Percentiles rank a stretch among this genome's conserved stretches.
Conservation (phyloP, 2,329 filamentous ascomycete genomes). For the Elsinoe batatas region DNA sequence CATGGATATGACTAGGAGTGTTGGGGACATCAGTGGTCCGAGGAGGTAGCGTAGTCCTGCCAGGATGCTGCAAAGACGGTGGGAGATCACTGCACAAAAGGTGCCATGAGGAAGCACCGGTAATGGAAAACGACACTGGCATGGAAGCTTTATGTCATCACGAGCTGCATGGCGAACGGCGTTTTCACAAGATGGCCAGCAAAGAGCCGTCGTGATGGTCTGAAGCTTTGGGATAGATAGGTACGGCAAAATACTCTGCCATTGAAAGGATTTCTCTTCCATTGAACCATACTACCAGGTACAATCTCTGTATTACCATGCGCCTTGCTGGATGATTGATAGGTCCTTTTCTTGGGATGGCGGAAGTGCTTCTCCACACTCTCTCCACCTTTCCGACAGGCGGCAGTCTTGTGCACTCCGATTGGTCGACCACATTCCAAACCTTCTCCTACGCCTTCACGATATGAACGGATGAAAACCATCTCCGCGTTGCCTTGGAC, state of each 20-base stretch:
- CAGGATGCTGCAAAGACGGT: too few species aligned
- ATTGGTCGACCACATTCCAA: background rate
- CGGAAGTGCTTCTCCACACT: background rate
- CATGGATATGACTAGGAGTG: constrained; percentile 8
- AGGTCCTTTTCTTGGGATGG: background rate
- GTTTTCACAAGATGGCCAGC: background rate
- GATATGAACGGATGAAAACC: background rate
- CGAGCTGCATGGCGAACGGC: background rate
- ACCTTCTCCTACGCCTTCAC: background rate
- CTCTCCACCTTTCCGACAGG: background rate
- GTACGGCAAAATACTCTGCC: background rate
- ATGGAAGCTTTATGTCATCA: background rate
- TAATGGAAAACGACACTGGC: background rate
- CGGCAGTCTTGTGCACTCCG: background rate
- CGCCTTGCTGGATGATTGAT: too few species aligned
- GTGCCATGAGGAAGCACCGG: too few species aligned
- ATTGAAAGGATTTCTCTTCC: background rate
- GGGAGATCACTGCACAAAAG: too few species aligned
- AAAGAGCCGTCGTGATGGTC: background rate
- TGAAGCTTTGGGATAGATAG: background rate
- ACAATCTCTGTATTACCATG: too few species aligned
- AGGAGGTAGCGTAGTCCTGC: background rate
- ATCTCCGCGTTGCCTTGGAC: background rate
- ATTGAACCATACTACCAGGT: too few species aligned
- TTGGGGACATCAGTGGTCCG: constrained; percentile 9